Conservation (phyloP, 164 flowering plant genomes). For the Cinnamomum micranthum region DNA sequence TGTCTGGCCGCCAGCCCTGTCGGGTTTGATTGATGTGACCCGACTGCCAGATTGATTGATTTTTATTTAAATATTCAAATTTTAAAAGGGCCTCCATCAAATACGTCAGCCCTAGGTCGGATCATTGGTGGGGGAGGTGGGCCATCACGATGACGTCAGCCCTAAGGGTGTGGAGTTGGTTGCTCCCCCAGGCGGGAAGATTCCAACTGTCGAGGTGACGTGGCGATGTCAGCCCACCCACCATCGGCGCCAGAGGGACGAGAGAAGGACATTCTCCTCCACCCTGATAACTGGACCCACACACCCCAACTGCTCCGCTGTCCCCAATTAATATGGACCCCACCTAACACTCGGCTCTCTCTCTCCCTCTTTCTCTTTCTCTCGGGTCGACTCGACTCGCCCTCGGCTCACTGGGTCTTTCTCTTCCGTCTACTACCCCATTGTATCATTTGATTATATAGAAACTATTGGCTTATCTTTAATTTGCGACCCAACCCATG, state of each 20-base stretch:
- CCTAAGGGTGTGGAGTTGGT: slow-evolving; percentile 4
- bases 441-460: too few species aligned
- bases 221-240: slow-evolving; percentile 44
- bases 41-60: slow-evolving; percentile 5
- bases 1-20: not conserved
- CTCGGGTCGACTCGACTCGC: too few species aligned
- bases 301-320: too few species aligned
- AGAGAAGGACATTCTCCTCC: slow-evolving; percentile 34
- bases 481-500: too few species aligned
- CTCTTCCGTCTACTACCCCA: too few species aligned
- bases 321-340: too few species aligned
- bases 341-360: too few species aligned
- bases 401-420: too few species aligned
- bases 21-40: slow-evolving; percentile 20
- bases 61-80: too few species aligned
- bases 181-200: slow-evolving; percentile 18
- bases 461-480: too few species aligned
- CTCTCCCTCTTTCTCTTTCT: too few species aligned
- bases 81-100: too few species aligned
- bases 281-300: slow-evolving; percentile 18
- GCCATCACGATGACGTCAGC: slow-evolving; percentile 13
- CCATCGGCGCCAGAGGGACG: slow-evolving; percentile 30
- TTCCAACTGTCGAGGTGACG: slow-evolving; percentile 33
- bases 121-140: not conserved
- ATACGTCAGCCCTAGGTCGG: slow-evolving; percentile 18